These are phyloP conservation scores for Dacryopinax primogenitus DNA, from an alignment of 768 basidiomycete species.

Conservation along the genomic window DNA sequence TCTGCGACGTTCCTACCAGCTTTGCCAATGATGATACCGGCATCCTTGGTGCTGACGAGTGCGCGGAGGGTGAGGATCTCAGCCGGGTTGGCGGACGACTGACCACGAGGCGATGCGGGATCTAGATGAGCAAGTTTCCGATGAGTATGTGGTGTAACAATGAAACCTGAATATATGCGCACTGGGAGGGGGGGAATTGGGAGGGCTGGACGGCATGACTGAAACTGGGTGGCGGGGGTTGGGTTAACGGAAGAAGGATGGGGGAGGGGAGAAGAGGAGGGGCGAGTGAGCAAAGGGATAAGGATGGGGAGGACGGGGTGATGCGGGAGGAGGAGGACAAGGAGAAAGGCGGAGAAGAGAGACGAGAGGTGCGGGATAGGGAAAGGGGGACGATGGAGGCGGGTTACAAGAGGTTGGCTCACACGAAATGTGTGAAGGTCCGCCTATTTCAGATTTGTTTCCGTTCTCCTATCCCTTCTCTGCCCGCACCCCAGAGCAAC, in stretches of 20 bases:
- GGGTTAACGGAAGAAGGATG: neutral
- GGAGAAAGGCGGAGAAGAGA: slow-evolving; percentile 10
- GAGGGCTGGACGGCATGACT: neutral
- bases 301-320: slow-evolving; percentile 8
- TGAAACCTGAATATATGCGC: slow-evolving; percentile 9
- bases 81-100: slow-evolving; percentile 46
- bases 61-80: slow-evolving; percentile 83
- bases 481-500: neutral
- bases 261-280: slow-evolving; percentile 10
- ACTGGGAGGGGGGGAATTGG: neutral
- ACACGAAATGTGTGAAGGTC: neutral
- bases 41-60: slow-evolving; percentile 93
- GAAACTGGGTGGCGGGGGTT: too few relatives aligned
- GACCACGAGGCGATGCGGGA: slow-evolving; percentile 44
- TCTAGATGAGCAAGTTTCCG: neutral
- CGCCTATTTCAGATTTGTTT: neutral
- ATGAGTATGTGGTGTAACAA: neutral
- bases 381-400: slow-evolving; percentile 7
- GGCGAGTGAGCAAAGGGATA: slow-evolving; percentile 12
- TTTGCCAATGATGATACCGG: slow-evolving; percentile 93
- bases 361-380: neutral
- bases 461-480: neutral
- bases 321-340: slow-evolving; percentile 6
- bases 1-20: slow-evolving; percentile 96
- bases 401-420: neutral